These are phyloP conservation scores for Plasmodium sp. DNA, from an alignment of 169 alveolate species.

Conservation along the genomic window DNA sequence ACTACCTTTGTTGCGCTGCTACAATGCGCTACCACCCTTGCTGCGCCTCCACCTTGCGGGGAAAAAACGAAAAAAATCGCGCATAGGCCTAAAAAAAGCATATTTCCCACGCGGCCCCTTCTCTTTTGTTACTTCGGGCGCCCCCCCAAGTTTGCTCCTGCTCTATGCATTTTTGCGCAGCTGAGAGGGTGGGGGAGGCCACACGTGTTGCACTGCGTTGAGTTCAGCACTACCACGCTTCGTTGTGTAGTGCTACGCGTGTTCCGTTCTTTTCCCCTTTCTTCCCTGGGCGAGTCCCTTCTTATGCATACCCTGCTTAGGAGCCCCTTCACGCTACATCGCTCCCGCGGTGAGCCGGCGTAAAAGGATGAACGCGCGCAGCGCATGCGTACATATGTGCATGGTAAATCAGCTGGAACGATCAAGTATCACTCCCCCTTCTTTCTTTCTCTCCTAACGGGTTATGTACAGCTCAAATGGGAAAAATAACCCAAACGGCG, in stretches of 20 bases:
- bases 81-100: slow-evolving; percentile 35
- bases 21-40: no score
- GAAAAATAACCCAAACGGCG: background rate
- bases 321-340: background rate
- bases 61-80: slow-evolving; percentile 1
- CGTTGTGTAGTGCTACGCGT: background rate
- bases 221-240: background rate
- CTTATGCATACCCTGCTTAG: background rate
- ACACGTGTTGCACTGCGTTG: background rate
- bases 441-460: background rate
- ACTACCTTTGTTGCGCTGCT: background rate
- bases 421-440: background rate
- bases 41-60: background rate
- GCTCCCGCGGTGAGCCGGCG: background rate
- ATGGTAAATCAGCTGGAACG: background rate
- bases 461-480: background rate
- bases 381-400: background rate
- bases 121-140: background rate
- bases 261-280: background rate
- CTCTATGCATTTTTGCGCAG: background rate
- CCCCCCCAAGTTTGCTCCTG: background rate
- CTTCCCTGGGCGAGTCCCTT: background rate
- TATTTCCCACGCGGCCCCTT: slow-evolving; percentile 22
- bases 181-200: background rate
- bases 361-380: background rate